phyloP scores from a whole-genome alignment of 345 rosid genomes.

The Triadica sebifera region DNA sequence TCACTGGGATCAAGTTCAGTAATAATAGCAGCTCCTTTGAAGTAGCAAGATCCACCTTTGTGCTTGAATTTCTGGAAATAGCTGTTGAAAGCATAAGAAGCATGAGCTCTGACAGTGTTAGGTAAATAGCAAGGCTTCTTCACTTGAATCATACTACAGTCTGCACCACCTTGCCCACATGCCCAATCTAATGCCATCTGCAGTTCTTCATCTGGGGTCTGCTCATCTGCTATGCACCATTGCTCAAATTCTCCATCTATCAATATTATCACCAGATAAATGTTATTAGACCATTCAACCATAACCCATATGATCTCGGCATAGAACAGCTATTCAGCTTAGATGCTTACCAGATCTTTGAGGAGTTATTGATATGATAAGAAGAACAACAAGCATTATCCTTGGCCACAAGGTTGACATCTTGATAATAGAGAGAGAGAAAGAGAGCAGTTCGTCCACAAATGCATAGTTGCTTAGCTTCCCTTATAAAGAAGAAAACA shows the following conservation, averaged over 20 bases:
- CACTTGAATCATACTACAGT: slow-evolving; percentile 55
- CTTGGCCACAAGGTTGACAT: slow-evolving; percentile 43
- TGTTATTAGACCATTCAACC: not conserved
- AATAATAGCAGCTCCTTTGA: slow-evolving; percentile 69
- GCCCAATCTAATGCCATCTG: slow-evolving; percentile 72
- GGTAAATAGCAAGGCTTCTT: slow-evolving; percentile 68
- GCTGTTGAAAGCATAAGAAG: slow-evolving; percentile 74
- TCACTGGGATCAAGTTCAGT: slow-evolving; percentile 80
- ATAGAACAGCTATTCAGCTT: no score
- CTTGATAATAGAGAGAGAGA: slow-evolving; percentile 24
- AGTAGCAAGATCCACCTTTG: slow-evolving; percentile 74
- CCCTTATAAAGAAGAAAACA: not conserved
- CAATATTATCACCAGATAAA: not conserved
- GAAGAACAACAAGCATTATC: slow-evolving; percentile 42
- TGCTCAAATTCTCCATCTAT: slow-evolving; percentile 56
- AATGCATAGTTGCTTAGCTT: not conserved
- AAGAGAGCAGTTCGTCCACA: not conserved
- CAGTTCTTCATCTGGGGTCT: slow-evolving; percentile 63
- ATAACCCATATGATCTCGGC: not conserved
- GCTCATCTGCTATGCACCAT: slow-evolving; percentile 82
- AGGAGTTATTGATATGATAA: slow-evolving; percentile 37
- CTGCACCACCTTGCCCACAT: slow-evolving; percentile 60
- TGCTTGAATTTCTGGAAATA: slow-evolving; percentile 62
- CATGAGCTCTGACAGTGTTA: slow-evolving; percentile 63
- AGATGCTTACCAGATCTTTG: slow-evolving; percentile 39